Conservation (phyloP, 495 filamentous ascomycete genomes). For the Alectoria sarmentosa region DNA sequence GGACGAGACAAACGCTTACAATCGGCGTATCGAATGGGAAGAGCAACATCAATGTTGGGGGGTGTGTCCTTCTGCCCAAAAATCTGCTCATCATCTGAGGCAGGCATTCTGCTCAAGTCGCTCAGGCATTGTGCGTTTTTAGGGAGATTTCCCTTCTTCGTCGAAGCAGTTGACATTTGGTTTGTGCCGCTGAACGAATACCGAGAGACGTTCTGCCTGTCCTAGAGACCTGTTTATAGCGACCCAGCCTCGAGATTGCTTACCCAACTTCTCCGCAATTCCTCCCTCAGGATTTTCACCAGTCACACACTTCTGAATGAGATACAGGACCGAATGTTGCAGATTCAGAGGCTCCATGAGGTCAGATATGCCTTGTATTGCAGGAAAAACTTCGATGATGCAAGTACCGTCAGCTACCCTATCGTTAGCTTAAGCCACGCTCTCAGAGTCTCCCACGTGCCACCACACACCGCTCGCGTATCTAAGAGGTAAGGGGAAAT, state of each 20-base stretch:
- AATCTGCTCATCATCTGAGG: background rate
- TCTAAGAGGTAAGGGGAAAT: background rate
- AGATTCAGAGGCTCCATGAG: background rate
- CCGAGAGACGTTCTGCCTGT: background rate
- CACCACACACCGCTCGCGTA: background rate
- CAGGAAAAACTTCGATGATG: background rate
- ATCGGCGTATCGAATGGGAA: background rate
- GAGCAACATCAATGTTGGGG: background rate
- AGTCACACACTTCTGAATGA: background rate
- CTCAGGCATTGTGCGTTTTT: background rate
- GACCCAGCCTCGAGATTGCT: background rate
- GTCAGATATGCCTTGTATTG: background rate
- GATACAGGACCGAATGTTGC: background rate
- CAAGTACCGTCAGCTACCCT: background rate
- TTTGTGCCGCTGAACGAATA: background rate
- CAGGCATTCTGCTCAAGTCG: background rate
- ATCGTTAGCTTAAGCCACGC: background rate
- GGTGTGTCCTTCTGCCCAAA: background rate
- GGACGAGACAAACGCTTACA: too few species aligned
- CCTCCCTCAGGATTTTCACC: background rate
- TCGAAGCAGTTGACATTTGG: background rate
- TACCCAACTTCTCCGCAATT: background rate
- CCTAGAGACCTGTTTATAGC: background rate
- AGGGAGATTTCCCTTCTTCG: background rate
- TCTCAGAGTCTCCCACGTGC: too few species aligned